Evolutionary conservation across 441 rosid species (phyloP).

Genomic region (Populus hybrid): DNA sequence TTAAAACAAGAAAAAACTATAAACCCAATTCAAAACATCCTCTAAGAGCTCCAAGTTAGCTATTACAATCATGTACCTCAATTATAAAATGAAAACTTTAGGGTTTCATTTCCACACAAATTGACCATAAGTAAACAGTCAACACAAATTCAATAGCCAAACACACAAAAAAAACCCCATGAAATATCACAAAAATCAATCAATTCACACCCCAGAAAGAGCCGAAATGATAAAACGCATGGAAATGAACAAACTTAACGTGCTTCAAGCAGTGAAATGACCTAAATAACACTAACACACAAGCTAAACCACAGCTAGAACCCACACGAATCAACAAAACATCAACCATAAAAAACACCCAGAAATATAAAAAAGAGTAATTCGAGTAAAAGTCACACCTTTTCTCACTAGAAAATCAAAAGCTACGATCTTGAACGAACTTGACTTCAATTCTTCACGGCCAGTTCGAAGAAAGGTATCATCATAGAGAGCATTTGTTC

Average conservation of each 20-base stretch:
- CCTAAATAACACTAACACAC: constrained; percentile 35
- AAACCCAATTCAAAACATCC: constrained; percentile 26
- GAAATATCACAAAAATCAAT: constrained; percentile 31
- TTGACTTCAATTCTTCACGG: constrained; percentile 49
- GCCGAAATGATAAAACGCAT: constrained; percentile 31
- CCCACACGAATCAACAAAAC: constrained; percentile 19
- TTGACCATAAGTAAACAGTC: constrained; percentile 42
- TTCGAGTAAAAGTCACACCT: constrained; percentile 41
- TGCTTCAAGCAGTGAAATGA: constrained; percentile 59
- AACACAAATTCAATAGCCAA: constrained; percentile 8
- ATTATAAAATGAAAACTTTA: constrained; percentile 34
- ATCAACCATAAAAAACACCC: constrained; percentile 19
- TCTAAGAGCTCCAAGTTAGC: constrained; percentile 15
- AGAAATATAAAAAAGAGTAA: constrained; percentile 10
- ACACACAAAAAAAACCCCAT: constrained; percentile 27
- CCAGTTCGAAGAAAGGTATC: constrained; percentile 30
- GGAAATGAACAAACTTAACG: constrained; percentile 35
- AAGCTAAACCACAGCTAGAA: constrained; percentile 33
- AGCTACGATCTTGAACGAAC: constrained; percentile 23
- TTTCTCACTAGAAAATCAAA: constrained; percentile 23
- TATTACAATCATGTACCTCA: constrained; percentile 13
- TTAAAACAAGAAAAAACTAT: constrained; percentile 14
- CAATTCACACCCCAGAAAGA: constrained; percentile 37
- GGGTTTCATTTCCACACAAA: constrained; percentile 40
- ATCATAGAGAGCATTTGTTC: constrained; percentile 31